phyloP scores from a whole-genome alignment of 2,329 filamentous ascomycete genomes.

The Penicillium brevicompactum region DNA sequence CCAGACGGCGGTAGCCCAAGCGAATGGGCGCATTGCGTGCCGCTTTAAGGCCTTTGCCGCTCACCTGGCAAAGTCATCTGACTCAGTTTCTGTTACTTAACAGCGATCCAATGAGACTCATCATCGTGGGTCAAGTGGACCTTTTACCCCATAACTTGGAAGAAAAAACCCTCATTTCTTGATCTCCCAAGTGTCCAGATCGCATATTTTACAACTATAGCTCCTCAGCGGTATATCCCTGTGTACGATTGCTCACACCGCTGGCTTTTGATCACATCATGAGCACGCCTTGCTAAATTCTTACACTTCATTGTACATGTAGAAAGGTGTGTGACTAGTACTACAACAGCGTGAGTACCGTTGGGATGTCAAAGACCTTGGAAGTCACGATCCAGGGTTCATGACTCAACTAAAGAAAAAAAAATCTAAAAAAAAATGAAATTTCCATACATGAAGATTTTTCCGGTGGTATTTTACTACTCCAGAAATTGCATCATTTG shows the following conservation, averaged over 20 bases:
- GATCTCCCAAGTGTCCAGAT: slow-evolving; percentile 15
- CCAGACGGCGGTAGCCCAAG: slow-evolving; percentile 1
- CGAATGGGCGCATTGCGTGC: slow-evolving; percentile 11
- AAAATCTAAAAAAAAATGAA: not conserved
- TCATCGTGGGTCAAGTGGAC: not conserved
- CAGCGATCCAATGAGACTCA: slow-evolving; percentile 39
- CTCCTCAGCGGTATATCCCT: not conserved
- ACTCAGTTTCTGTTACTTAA: slow-evolving; percentile 30
- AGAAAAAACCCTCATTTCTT: slow-evolving; percentile 22
- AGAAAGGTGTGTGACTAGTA: not conserved
- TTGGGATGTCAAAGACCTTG: no score
- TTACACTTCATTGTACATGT: no score
- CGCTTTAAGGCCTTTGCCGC: slow-evolving; percentile 19
- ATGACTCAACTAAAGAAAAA: not conserved
- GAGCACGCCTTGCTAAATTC: no score
- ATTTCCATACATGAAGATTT: not conserved
- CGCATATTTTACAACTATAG: not conserved
- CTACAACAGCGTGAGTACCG: not conserved
- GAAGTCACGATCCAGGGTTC: not conserved
- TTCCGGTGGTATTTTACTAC: not conserved
- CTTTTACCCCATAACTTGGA: slow-evolving; percentile 18
- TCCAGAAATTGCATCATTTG: slow-evolving; percentile 11
- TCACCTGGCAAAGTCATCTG: slow-evolving; percentile 34
- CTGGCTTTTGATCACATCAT: not conserved
- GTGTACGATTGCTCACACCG: not conserved